phyloP scores from a whole-genome alignment of 2,329 filamentous ascomycete genomes.

The Leptographium radiaticola region DNA sequence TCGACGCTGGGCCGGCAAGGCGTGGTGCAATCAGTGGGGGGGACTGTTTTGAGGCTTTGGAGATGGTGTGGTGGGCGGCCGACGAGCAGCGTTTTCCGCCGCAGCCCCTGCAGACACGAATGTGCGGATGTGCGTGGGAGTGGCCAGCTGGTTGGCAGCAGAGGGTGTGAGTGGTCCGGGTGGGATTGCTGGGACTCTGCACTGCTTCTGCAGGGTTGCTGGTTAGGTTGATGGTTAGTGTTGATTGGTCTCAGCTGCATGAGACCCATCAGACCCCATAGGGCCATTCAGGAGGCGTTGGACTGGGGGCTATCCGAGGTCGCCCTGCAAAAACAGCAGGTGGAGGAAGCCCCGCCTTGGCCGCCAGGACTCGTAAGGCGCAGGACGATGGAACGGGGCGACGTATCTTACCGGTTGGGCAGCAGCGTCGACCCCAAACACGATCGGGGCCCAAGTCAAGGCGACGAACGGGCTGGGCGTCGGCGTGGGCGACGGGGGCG shows the following conservation, averaged over 20 bases:
- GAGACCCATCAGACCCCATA: not conserved
- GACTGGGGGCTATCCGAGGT: not conserved
- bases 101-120: not conserved
- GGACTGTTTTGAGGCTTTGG: not conserved
- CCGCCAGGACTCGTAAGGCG: not conserved
- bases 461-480: not conserved
- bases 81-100: not conserved
- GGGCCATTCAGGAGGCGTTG: not conserved
- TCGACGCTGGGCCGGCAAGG: not conserved
- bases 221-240: slow-evolving; percentile 10
- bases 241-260: slow-evolving; percentile 12
- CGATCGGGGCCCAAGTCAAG: not conserved
- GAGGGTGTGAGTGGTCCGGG: too few species aligned
- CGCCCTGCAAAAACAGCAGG: slow-evolving; percentile 4
- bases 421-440: slow-evolving; percentile 4
- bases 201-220: slow-evolving; percentile 3
- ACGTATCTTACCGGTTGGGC: slow-evolving; percentile 6
- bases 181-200: too few species aligned
- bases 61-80: not conserved
- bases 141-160: too few species aligned
- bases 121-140: slow-evolving; percentile 4
- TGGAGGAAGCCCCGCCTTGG: not conserved
- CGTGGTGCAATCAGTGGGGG: not conserved
- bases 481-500: not conserved
- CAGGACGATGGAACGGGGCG: not conserved